A percentile compares a stretch with the other conserved stretches of the same genome.
Evolutionary conservation across 2,329 filamentous ascomycete genomes (phyloP).

Genomic region (Colletotrichum chrysophilum): DNA sequence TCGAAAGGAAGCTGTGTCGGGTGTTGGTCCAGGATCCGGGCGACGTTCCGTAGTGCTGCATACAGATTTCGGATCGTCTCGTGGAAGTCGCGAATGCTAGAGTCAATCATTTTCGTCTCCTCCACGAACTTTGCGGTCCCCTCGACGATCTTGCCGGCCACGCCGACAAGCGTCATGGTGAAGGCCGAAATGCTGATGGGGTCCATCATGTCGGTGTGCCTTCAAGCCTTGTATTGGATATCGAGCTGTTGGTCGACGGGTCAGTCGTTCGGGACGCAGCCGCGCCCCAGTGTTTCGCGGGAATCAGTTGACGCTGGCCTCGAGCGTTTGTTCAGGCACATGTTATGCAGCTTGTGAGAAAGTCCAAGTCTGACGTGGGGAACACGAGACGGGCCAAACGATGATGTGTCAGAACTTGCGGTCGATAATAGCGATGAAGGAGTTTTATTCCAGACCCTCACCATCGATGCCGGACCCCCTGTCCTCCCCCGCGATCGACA

Average conservation of each 20-base stretch:
- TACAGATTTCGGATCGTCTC: conserved; percentile 26
- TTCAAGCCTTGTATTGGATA: background rate
- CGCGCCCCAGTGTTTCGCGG: background rate
- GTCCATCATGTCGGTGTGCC: conserved; percentile 21
- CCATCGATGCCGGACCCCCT: background rate
- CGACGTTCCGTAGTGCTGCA: conserved; percentile 20
- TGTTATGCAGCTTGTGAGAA: background rate
- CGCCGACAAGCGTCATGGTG: conserved; percentile 22
- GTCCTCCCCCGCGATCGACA: background rate
- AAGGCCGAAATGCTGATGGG: conserved; percentile 25
- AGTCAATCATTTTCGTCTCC: conserved; percentile 19
- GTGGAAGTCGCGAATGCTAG: conserved; percentile 26
- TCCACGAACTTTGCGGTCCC: conserved; percentile 26
- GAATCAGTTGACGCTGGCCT: background rate
- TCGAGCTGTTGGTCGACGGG: background rate
- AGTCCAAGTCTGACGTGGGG: background rate
- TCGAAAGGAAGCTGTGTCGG: conserved; percentile 26
- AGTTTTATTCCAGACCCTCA: background rate
- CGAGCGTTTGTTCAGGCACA: background rate
- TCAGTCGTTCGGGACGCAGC: background rate
- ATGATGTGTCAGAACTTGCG: background rate
- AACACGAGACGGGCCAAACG: background rate
- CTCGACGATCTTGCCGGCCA: conserved; percentile 24
- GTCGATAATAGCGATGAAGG: background rate
- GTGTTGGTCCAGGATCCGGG: conserved; percentile 21